Evolutionary conservation across 116 monocot species (phyloP).

Genomic region (Cymodocea nodosa): DNA sequence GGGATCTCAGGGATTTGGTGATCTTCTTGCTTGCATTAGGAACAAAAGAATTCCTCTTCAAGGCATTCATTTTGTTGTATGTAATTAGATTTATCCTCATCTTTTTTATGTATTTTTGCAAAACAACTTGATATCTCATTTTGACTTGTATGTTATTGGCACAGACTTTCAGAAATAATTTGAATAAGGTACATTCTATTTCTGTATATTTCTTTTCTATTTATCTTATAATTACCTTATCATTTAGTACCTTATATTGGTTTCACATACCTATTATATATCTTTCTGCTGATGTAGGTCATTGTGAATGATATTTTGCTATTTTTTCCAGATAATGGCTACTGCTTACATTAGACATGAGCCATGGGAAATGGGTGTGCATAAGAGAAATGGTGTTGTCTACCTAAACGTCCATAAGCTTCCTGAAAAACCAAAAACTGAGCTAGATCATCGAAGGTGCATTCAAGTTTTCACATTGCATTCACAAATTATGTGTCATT

Average conservation of each 20-base stretch:
- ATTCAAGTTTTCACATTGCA: background rate
- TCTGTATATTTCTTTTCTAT: too few relatives aligned
- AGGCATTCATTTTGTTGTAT: slow-evolving; percentile 99
- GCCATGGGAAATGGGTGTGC: slow-evolving; percentile 99
- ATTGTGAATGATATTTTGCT: background rate
- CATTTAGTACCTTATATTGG: background rate
- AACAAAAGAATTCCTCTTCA: slow-evolving; percentile 71
- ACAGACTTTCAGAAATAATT: slow-evolving; percentile 96
- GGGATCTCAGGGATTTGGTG: slow-evolving; percentile 80
- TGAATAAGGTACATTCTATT: slow-evolving; percentile 62
- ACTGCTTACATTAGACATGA: slow-evolving; percentile 92
- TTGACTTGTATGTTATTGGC: slow-evolving; percentile 9
- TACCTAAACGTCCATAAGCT: slow-evolving; percentile 99
- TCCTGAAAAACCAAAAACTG: slow-evolving; percentile 83
- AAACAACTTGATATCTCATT: background rate
- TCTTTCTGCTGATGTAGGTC: background rate
- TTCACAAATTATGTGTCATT: background rate
- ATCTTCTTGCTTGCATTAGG: slow-evolving; percentile 98
- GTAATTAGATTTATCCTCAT: too few relatives aligned
- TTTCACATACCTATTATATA: background rate
- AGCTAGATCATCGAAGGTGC: slow-evolving; percentile 70
- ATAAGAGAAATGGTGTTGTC: slow-evolving; percentile 88
- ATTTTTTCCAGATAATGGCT: slow-evolving; percentile 62
- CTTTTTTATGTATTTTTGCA: background rate
- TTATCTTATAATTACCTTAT: background rate